Conservation (phyloP, 306 rosid genomes). For the Medicago truncatula region DNA sequence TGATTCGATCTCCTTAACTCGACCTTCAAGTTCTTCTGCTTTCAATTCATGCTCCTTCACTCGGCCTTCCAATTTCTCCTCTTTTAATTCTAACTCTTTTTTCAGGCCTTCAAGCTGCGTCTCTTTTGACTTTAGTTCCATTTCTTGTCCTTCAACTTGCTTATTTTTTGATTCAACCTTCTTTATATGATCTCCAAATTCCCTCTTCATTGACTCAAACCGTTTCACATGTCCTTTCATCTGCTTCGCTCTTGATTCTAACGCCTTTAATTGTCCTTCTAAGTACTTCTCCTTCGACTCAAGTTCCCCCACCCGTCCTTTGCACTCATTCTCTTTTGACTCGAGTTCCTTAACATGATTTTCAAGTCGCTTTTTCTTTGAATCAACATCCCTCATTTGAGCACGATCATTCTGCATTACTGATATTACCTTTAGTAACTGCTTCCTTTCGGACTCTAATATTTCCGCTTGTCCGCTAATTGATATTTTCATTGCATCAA, state of each 20-base stretch:
- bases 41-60: not conserved
- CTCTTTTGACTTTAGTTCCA: not conserved
- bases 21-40: not conserved
- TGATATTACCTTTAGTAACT: slow-evolving; percentile 26
- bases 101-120: not conserved
- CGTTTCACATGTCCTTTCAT: not conserved
- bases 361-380: not conserved
- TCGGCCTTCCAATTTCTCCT: not conserved
- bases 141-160: not conserved
- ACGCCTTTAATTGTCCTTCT: too few relatives aligned
- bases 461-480: slow-evolving; percentile 3
- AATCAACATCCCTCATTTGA: not conserved
- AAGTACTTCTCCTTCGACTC: too few relatives aligned
- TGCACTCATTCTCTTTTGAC: not conserved
- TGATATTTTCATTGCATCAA: slow-evolving; percentile 24
- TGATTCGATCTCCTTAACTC: not conserved
- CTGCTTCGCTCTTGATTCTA: not conserved
- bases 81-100: not conserved
- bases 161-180: not conserved
- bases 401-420: not conserved
- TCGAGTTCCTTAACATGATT: not conserved
- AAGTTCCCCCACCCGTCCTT: not conserved
- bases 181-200: too few relatives aligned
- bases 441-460: slow-evolving; percentile 38
- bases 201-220: too few relatives aligned